Evolutionary conservation across 495 filamentous ascomycete species (phyloP).

Genomic region (Trichocladium uniseriatum): DNA sequence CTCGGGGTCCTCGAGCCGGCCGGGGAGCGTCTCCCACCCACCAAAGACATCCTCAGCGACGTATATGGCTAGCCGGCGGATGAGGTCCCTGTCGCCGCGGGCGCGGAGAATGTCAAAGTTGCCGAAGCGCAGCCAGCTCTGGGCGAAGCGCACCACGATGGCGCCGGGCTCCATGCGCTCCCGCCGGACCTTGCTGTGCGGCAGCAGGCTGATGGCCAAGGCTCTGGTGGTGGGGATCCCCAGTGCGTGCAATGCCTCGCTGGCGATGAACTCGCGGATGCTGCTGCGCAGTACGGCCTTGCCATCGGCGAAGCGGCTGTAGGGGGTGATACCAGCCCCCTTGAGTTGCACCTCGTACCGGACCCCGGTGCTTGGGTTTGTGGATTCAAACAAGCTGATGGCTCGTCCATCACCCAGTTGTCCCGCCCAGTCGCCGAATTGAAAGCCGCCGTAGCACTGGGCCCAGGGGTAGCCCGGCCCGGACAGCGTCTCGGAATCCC

Average conservation of each 20-base stretch:
- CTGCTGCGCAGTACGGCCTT: slow-evolving; percentile 85
- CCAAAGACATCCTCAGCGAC: slow-evolving; percentile 75
- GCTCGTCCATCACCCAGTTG: slow-evolving; percentile 93
- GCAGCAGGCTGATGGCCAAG: slow-evolving; percentile 67
- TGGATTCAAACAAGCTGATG: slow-evolving; percentile 86
- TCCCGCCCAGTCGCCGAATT: slow-evolving; percentile 85
- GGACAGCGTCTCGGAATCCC: slow-evolving; percentile 48
- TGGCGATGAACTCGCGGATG: slow-evolving; percentile 88
- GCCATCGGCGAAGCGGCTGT: slow-evolving; percentile 95
- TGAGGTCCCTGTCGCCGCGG: slow-evolving; percentile 65
- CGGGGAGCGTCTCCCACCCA: slow-evolving; percentile 73
- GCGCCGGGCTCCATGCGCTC: slow-evolving; percentile 89
- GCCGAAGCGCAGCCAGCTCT: slow-evolving; percentile 83
- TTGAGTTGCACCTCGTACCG: slow-evolving; percentile 91
- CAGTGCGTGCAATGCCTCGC: slow-evolving; percentile 75
- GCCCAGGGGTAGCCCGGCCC: slow-evolving; percentile 88
- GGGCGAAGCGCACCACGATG: slow-evolving; percentile 84
- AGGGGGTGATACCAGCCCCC: slow-evolving; percentile 86
- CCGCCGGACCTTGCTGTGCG: slow-evolving; percentile 59
- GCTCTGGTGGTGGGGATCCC: slow-evolving; percentile 81
- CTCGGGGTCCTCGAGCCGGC: slow-evolving; percentile 40
- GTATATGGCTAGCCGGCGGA: slow-evolving; percentile 68
- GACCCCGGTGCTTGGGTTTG: slow-evolving; percentile 58
- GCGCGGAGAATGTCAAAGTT: slow-evolving; percentile 84
- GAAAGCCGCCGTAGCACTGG: slow-evolving; percentile 90